Evolutionary conservation across 768 basidiomycete species (phyloP).

Genomic region (Pleurotus eryngii): DNA sequence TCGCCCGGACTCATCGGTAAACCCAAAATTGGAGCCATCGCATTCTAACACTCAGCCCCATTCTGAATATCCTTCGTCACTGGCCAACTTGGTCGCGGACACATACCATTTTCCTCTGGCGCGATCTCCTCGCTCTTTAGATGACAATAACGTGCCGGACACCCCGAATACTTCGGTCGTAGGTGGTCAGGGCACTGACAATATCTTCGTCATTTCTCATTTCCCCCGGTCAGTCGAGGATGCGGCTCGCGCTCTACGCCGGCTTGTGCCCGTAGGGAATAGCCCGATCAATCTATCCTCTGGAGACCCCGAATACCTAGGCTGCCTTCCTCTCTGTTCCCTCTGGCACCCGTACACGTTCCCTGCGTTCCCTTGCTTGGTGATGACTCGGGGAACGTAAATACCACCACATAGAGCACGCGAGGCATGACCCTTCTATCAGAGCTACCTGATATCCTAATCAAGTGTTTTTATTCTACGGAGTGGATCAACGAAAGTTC

Average conservation of each 20-base stretch:
- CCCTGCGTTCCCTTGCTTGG: neutral
- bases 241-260: neutral
- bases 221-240: neutral
- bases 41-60: too few relatives aligned
- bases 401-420: neutral
- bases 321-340: neutral
- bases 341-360: neutral
- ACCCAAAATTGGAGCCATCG: neutral
- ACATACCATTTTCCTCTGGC: too few relatives aligned
- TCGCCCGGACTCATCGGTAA: neutral
- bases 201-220: neutral
- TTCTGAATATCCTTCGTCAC: too few relatives aligned
- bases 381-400: neutral
- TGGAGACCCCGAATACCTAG: neutral
- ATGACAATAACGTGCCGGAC: too few relatives aligned
- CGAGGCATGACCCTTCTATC: neutral
- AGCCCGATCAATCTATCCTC: neutral
- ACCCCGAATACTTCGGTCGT: too few relatives aligned
- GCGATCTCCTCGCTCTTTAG: too few relatives aligned
- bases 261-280: neutral
- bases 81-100: too few relatives aligned
- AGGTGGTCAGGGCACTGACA: neutral
- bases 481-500: neutral
- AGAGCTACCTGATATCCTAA: neutral
- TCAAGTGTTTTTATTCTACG: neutral